Percentiles rank a stretch among this genome's conserved stretches.
These are phyloP conservation scores for Phytopythium boreale DNA, from an alignment of 352 stramenopile genomes.

Conservation along the genomic window DNA sequence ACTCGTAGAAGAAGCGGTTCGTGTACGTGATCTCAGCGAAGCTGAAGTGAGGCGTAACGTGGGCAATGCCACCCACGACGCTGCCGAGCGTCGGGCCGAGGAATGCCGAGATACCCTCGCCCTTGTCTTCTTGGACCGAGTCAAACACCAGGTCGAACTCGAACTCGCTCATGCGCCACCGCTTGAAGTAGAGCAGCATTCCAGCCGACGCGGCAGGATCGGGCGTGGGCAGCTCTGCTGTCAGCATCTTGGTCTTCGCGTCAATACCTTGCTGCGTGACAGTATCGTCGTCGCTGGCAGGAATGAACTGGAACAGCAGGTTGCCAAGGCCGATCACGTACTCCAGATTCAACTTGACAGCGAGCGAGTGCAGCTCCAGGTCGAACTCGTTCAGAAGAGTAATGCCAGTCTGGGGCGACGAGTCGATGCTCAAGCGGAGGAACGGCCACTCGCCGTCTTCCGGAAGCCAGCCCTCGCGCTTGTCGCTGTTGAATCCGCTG, in stretches of 20 bases:
- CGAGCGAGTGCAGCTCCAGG: conserved; percentile 62
- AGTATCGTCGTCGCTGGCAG: conserved; percentile 61
- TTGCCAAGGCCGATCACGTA: conserved; percentile 74
- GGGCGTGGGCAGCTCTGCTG: conserved; percentile 46
- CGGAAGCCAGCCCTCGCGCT: conserved; percentile 81
- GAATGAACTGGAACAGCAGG: conserved; percentile 72
- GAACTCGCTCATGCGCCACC: conserved; percentile 63
- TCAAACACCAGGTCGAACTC: conserved; percentile 85
- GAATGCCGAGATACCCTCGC: conserved; percentile 78
- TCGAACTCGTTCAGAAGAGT: conserved; percentile 80
- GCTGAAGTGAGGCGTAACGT: conserved; percentile 80
- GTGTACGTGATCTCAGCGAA: conserved; percentile 70
- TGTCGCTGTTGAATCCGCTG: conserved; percentile 86
- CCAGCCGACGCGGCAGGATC: conserved; percentile 42
- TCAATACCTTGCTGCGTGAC: conserved; percentile 59
- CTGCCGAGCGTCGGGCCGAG: conserved; percentile 80
- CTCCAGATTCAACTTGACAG: conserved; percentile 78
- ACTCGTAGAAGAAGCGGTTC: conserved; percentile 85
- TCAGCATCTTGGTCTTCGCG: conserved; percentile 55
- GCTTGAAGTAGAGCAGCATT: conserved; percentile 83
- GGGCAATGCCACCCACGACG: conserved; percentile 85
- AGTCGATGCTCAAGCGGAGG: conserved; percentile 63
- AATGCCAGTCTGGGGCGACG: conserved; percentile 61
- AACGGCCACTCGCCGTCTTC: conserved; percentile 72
- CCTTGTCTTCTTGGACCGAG: conserved; percentile 71